Evolutionary conservation across 331 rosid species (phyloP).

Genomic region (Phaseolus coccineus): DNA sequence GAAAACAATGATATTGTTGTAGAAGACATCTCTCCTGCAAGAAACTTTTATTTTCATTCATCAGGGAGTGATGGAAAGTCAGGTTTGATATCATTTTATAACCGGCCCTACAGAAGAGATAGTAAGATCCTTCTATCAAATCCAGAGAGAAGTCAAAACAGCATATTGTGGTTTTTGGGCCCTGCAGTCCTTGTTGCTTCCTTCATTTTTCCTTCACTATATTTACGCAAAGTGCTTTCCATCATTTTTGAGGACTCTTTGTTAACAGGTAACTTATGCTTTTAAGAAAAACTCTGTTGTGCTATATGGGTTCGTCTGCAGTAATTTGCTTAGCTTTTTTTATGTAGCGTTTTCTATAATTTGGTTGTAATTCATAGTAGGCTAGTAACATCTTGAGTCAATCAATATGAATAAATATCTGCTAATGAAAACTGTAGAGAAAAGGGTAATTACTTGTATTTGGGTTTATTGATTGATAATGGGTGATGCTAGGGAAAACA

Average conservation of each 20-base stretch:
- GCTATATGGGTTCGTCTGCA: conserved; percentile 38
- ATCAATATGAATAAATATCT: conserved; percentile 26
- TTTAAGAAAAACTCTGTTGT: conserved; percentile 20
- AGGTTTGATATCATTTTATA: conserved; percentile 83
- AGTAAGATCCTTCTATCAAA: conserved; percentile 50
- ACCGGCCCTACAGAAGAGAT: conserved; percentile 61
- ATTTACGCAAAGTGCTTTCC: conserved; percentile 81
- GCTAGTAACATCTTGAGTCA: conserved; percentile 28
- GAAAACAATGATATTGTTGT: conserved; percentile 46
- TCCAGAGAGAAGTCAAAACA: conserved; percentile 58
- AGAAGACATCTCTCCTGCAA: conserved; percentile 55
- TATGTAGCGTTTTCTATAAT: conserved; percentile 3
- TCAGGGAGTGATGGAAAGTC: conserved; percentile 80
- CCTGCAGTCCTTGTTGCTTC: conserved; percentile 95
- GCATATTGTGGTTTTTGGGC: conserved; percentile 80
- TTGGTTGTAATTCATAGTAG: not conserved
- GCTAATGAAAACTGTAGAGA: conserved; percentile 16
- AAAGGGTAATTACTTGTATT: conserved; percentile 26
- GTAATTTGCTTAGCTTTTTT: not conserved
- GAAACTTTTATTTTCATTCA: conserved; percentile 50
- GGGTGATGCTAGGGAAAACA: conserved; percentile 24
- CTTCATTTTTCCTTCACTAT: conserved; percentile 92
- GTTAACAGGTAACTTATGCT: conserved; percentile 69
- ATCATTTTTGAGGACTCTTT: conserved; percentile 90
- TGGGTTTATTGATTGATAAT: conserved; percentile 15